Evolutionary conservation across 306 rosid genomes (phyloP).

Genomic region (Acacia melanoxylon): DNA sequence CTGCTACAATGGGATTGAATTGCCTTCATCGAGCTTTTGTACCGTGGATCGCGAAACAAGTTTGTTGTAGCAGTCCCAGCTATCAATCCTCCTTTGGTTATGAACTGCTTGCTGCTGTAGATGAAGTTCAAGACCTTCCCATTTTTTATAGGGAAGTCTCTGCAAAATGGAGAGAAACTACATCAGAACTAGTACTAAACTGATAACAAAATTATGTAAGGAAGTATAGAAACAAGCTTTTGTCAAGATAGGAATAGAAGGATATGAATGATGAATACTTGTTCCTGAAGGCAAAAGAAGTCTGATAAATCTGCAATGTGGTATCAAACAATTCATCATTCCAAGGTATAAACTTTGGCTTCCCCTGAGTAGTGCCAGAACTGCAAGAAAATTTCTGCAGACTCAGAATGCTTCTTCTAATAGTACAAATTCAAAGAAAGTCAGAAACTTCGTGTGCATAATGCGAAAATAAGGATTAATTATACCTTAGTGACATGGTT

Average conservation of each 20-base stretch:
- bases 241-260: not conserved
- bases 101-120: slow-evolving; percentile 82
- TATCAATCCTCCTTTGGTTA: slow-evolving; percentile 73
- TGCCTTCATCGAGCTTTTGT: slow-evolving; percentile 57
- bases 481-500: slow-evolving; percentile 75
- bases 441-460: not conserved
- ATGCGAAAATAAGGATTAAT: no score
- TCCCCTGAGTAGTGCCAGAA: slow-evolving; percentile 96
- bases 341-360: slow-evolving; percentile 87
- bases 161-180: slow-evolving; percentile 29
- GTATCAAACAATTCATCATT: slow-evolving; percentile 80
- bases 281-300: slow-evolving; percentile 93
- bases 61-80: slow-evolving; percentile 95
- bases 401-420: not conserved
- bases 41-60: slow-evolving; percentile 46
- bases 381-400: slow-evolving; percentile 45
- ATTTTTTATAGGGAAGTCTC: slow-evolving; percentile 74
- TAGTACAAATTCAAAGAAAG: not conserved
- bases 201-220: not conserved
- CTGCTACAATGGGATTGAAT: slow-evolving; percentile 74
- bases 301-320: slow-evolving; percentile 76
- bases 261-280: slow-evolving; percentile 41
- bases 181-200: not conserved
- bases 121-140: slow-evolving; percentile 81
- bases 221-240: not conserved